A percentile compares a stretch with the other conserved stretches of the same genome.
phyloP scores from a whole-genome alignment of 352 stramenopile species.

The Elongisporangium anandrum region DNA sequence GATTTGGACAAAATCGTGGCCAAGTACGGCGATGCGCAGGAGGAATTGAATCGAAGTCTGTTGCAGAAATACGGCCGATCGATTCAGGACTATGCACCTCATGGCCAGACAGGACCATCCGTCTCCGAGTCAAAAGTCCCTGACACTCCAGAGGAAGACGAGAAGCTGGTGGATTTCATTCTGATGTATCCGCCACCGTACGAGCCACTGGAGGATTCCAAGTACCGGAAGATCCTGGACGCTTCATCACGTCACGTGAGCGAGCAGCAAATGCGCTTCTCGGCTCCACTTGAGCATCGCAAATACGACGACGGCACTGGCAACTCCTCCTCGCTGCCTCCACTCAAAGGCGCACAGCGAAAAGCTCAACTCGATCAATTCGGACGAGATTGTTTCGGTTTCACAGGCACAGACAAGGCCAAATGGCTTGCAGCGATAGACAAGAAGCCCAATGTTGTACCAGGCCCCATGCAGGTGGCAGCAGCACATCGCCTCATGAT shows the following conservation, averaged over 20 bases:
- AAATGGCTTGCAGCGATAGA: conserved; percentile 39
- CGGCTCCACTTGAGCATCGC: conserved; percentile 70
- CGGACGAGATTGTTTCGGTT: conserved; percentile 77
- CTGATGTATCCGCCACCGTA: conserved; percentile 58
- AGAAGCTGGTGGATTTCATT: conserved; percentile 61
- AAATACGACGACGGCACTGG: conserved; percentile 30
- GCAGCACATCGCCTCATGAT: conserved; percentile 79
- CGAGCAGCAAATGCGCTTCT: conserved; percentile 79
- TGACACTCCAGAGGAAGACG: conserved; percentile 15
- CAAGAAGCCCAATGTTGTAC: conserved; percentile 61
- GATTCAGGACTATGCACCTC: conserved; percentile 39
- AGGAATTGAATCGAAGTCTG: conserved; percentile 60
- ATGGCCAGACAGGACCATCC: neutral
- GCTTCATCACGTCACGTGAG: conserved; percentile 77
- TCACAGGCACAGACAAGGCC: conserved; percentile 74
- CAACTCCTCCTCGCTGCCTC: conserved; percentile 32
- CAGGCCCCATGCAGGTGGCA: conserved; percentile 68
- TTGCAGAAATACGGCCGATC: conserved; percentile 60
- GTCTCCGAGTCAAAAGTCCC: neutral
- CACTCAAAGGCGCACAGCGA: conserved; percentile 48
- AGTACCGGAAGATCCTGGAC: conserved; percentile 77
- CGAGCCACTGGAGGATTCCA: conserved; percentile 29
- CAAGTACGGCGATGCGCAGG: conserved; percentile 65
- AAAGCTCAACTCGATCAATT: conserved; percentile 25
- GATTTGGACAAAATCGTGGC: conserved; percentile 68